Base-by-base conservation (phyloP, 176 grass and related monocot genomes). In the Triticum turgidum region DNA sequence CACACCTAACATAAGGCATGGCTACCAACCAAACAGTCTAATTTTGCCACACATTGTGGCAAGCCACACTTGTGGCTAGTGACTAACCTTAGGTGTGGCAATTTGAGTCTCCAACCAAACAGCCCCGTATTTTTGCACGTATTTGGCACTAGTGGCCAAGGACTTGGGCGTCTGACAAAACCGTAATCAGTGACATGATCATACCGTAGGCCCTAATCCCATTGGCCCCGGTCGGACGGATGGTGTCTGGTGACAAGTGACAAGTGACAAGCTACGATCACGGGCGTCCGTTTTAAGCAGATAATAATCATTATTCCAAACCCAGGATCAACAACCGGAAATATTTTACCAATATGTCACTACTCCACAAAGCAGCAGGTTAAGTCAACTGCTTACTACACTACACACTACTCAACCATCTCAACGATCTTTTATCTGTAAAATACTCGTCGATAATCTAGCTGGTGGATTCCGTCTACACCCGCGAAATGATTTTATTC, bases 381-480 rank as follows among this genome's bases (percentile, higher is more conserved):
- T 90, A 54, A 86, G 72, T 82, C 77, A 90, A 54, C 45, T 35
- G 10, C 37, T 45, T 74, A n/a, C 72, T 37, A 1, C 27, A 59
- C 56, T 8, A 7, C 18, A 21, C 56, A 21, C 18, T 9, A 59
- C 18, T 59, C 9, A 18, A 80, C 15, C 0, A 5, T 69, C 61
- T 38, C 6, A 7, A 38, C 4, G 3, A 5, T 6, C 47, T 37
- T 77, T 18, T 68, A 12, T 54, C 6, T 0, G 18, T 18, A 18
- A 2, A 54, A 54, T 25, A 76, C 72, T 24, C 12, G 7, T 4
- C 17, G 39, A 44, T 47, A 25, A 86, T 42, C 25, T 37, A 52
- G 7, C 73, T 67, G 84, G 89, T 83, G 66, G 84, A 47, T 87
- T 90, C 84, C 35, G 80, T 80, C 73, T 90, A 37, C 56, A 79